A percentile compares a stretch with the other conserved stretches of the same genome.
Evolutionary conservation across 106 monocot species (phyloP).

Genomic region (Acorus gramineus): DNA sequence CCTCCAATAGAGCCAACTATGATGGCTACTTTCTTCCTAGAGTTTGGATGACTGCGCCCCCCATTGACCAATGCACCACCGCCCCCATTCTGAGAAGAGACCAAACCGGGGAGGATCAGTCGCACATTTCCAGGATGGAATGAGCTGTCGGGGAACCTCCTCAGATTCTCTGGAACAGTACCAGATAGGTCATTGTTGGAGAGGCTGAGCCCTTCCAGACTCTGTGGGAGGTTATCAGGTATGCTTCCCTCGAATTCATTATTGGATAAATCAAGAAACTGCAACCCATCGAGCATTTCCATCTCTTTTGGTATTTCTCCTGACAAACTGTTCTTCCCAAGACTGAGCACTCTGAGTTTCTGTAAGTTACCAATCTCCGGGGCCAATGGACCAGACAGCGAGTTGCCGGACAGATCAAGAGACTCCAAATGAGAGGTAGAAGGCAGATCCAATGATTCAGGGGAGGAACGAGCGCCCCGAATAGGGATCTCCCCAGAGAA

Average conservation of each 20-base stretch:
- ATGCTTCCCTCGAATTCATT: conserved; percentile 66
- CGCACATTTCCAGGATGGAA: conserved; percentile 76
- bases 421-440: conserved; percentile 41
- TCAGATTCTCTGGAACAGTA: conserved; percentile 49
- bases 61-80: conserved; percentile 7
- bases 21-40: conserved; percentile 39
- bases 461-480: conserved; percentile 31
- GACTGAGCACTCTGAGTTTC: conserved; percentile 47
- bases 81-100: conserved; percentile 21
- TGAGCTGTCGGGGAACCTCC: conserved; percentile 42
- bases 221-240: conserved; percentile 48
- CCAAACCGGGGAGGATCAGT: conserved; percentile 27
- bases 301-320: conserved; percentile 70
- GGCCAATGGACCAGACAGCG: conserved; percentile 55
- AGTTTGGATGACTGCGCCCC: conserved; percentile 17
- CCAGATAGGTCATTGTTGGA: conserved; percentile 79
- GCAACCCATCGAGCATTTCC: conserved; percentile 42
- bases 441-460: conserved; percentile 43
- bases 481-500: conserved; percentile 57
- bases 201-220: conserved; percentile 55
- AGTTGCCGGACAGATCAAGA: conserved; percentile 75
- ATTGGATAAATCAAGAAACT: conserved; percentile 66
- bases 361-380: conserved; percentile 52
- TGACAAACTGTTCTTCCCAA: conserved; percentile 58
- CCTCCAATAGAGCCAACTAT: conserved; percentile 71